Base-by-base conservation (phyloP, 495 filamentous ascomycete genomes). In the Hypoxylon fuscum region DNA sequence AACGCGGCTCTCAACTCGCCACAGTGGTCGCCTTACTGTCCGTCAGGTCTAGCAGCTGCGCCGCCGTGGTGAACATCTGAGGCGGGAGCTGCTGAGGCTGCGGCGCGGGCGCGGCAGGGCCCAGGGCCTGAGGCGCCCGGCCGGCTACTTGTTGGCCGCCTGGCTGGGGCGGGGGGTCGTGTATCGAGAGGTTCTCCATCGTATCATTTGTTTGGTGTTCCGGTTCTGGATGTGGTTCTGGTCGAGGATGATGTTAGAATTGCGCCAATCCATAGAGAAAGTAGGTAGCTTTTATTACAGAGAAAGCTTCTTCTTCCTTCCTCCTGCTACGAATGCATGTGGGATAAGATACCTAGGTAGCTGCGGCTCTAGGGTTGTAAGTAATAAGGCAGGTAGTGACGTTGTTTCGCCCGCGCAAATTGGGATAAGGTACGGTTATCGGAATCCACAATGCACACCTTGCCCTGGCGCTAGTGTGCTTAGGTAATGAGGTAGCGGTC, bases 31-130 rank as follows among this genome's bases (percentile, higher is more conserved):
- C 56, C 90, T 81, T 84, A 98, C 94, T 98, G 77, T 98, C 95
- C 61, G 95, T 97, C 66, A 98, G 81, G 74, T 98, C 95, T 32
- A 98, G 76, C 38, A 98, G 78, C 75, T 97, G 94, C 46, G 95
- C 92, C 38, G 95, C 93, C 2, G 95, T 98, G 12, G 96, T 97
- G 79, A 98, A 98, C 93, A 98, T 97, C 80, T 98, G 91, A 42
- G 86, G 86, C 3, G 87, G 89, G 31, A 92, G 77, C 60, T 87
- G 85, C 63, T 83, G 83, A 35, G 79, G 76, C 27, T 76, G 81
- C 18, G 72, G 76, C 25, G 73, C 75, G 12, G 74, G 74, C 1
- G 75, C 72, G 0, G 73, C 68, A 18, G 44, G 57, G 29, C 55
- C 55, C 15, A 55, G 46, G n/a, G 55, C 70, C 4, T 52, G 68